phyloP scores from a whole-genome alignment of 345 rosid genomes.

The Ceriops zippeliana region DNA sequence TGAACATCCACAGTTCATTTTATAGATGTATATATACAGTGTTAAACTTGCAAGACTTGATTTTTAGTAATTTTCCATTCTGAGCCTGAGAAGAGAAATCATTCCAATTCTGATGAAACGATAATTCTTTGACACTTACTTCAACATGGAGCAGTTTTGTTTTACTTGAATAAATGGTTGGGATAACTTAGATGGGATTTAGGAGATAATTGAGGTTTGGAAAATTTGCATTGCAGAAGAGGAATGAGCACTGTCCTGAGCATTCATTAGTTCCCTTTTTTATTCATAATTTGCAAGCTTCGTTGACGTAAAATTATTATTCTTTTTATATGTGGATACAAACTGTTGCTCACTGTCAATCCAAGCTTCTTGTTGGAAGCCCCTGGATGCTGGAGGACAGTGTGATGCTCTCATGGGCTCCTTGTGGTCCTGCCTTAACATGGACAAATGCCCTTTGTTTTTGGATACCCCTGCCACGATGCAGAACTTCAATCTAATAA shows the following conservation, averaged over 20 bases:
- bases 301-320: not conserved
- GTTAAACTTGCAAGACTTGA: conserved; percentile 10
- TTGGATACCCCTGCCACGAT: not conserved
- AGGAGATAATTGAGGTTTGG: not conserved
- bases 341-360: too few relatives aligned
- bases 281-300: not conserved
- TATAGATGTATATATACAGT: not conserved
- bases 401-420: too few relatives aligned
- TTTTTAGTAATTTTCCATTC: not conserved
- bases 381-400: too few relatives aligned
- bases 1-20: not conserved
- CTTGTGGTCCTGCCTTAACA: too few relatives aligned
- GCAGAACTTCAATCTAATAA: not conserved
- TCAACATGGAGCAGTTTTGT: not conserved
- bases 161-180: not conserved
- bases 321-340: not conserved
- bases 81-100: too few relatives aligned
- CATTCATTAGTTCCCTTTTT: too few relatives aligned
- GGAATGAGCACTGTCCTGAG: not conserved
- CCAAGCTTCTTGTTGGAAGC: too few relatives aligned
- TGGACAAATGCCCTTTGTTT: too few relatives aligned
- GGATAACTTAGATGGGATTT: not conserved
- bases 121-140: not conserved
- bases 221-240: conserved; percentile 6
- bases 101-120: not conserved